Evolutionary conservation across 2,329 filamentous ascomycete genomes (phyloP), one percentile per base, ranked within the genome.

Genomic region (Plenodomus lindquistii): DNA sequence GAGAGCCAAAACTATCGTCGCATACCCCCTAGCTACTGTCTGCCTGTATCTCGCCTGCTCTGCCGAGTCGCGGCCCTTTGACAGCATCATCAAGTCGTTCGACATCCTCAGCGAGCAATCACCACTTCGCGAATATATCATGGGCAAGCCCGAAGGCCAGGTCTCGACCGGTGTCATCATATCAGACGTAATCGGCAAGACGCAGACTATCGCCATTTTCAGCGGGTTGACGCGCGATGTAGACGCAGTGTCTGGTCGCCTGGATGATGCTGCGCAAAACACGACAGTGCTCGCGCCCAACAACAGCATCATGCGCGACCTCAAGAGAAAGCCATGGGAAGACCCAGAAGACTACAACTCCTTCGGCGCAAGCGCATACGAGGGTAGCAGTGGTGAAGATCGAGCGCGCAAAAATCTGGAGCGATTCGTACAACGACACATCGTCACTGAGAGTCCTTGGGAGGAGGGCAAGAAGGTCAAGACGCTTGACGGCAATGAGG

Each of bases 251-350:
- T 81, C 84, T 9, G 74, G 77, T 18, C 87, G 89, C 1, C 82
- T 97, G 13, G 82, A 88, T 60, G 82, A 90, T 67, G 72, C 79
- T 0, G 67, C 75, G 1, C 73, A 81, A 48, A 92, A 93, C 69
- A 89, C 89, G 15, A 97, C 91, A 2, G 85, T 97, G 19, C 83
- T 97, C 2, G 93, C 92, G 4, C 94, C 94, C 0, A 77, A 89
- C 44, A 97, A 99, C 77, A 85, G 82, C 16, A 91, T 86, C 2
- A 84, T 99, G 65, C 87, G 88, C 57, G 77, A 74, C 1, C 77
- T 97, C 19, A 89, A 91, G 1, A 81, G 87, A 43, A 97, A 97
- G 71, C 92, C 92, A 0, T 96, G 90, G 90, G 89, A 86, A 63
- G 79, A 92, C 54, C 83, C 88, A 0, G 73, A 80, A 43, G 91